Evolutionary conservation across 345 rosid species (phyloP).

Genomic region (Triadica sebifera): DNA sequence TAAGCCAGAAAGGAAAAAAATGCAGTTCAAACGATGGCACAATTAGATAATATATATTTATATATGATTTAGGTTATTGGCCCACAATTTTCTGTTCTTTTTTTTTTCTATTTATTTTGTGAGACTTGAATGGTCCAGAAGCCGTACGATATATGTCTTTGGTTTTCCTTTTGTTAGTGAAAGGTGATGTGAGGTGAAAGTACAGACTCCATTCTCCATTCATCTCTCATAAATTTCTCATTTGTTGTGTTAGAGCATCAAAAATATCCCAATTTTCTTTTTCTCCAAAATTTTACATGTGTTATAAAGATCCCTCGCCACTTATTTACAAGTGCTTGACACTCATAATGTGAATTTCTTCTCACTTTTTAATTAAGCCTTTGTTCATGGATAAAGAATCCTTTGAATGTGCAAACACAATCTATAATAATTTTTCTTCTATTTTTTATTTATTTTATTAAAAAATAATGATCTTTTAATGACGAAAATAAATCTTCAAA

Average conservation of each 20-base stretch:
- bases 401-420: too few relatives aligned
- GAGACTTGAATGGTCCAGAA: slow-evolving; percentile 24
- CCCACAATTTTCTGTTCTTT: slow-evolving; percentile 19
- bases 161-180: slow-evolving; percentile 21
- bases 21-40: slow-evolving; percentile 18
- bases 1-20: slow-evolving; percentile 22
- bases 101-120: not conserved
- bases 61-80: not conserved
- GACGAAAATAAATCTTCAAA: too few relatives aligned
- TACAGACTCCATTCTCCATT: not conserved
- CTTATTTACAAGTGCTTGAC: slow-evolving; percentile 20
- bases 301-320: not conserved
- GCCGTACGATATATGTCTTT: not conserved
- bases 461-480: too few relatives aligned
- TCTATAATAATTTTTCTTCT: too few relatives aligned
- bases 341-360: slow-evolving; percentile 20
- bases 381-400: too few relatives aligned
- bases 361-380: slow-evolving; percentile 8
- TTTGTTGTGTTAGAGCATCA: slow-evolving; percentile 13
- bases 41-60: slow-evolving; percentile 7
- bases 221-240: not conserved
- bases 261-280: slow-evolving; percentile 3
- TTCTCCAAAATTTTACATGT: not conserved
- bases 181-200: slow-evolving; percentile 29
- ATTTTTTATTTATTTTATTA: too few relatives aligned